Conservation (phyloP, 176 grass and related monocot genomes). For the Eragrostis curvula region DNA sequence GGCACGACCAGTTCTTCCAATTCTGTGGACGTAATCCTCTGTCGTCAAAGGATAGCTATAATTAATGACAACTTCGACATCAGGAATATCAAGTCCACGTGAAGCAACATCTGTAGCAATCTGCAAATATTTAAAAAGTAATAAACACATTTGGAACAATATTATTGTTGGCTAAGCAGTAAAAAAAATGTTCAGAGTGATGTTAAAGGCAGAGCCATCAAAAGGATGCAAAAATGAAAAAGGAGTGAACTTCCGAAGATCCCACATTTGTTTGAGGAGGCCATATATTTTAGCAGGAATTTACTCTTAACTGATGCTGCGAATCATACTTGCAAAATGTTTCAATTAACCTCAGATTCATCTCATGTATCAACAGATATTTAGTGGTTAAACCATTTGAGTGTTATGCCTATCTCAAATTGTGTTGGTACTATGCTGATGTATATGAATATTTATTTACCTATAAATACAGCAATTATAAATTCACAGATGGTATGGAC, state of each 20-base stretch:
- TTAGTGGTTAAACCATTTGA: neutral
- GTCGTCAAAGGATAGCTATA: slow-evolving; percentile 99
- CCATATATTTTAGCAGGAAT: neutral
- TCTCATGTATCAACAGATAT: neutral
- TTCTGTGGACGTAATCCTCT: slow-evolving; percentile 96
- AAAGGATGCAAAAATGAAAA: slow-evolving; percentile 10
- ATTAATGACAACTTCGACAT: slow-evolving; percentile 97
- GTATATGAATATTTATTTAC: neutral
- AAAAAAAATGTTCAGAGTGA: slow-evolving; percentile 13
- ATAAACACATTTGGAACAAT: neutral
- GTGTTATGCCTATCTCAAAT: neutral
- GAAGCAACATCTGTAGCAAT: slow-evolving; percentile 98
- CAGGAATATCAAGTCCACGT: slow-evolving; percentile 96
- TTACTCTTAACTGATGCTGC: neutral
- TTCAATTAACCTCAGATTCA: slow-evolving; percentile 1
- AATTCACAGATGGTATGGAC: neutral
- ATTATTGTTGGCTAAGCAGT: neutral
- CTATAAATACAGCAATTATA: neutral
- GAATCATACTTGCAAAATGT: neutral
- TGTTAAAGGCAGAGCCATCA: slow-evolving; percentile 7
- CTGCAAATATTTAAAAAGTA: slow-evolving; percentile 50
- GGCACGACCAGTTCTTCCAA: slow-evolving; percentile 91
- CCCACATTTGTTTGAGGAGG: neutral
- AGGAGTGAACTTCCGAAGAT: neutral
- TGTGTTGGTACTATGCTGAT: neutral